Evolutionary conservation across 176 grass and related monocot species (phyloP), one percentile per base, ranked within the genome.

Genomic region (Paspalum vaginatum): DNA sequence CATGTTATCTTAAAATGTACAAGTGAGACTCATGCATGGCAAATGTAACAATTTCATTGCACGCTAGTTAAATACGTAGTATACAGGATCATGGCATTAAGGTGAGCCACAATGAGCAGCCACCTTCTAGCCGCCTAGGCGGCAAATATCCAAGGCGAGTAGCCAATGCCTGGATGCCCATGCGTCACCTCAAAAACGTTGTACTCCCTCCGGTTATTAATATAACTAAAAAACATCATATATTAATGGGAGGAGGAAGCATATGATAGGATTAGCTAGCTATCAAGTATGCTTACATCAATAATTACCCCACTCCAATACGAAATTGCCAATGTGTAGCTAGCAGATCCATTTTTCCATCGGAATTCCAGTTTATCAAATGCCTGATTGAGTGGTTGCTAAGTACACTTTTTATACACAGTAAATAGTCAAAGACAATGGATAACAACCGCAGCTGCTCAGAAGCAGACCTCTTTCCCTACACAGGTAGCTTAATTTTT

Each of bases 311-410:
- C 32, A 32, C 32, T 65, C 2, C 45, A 41, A 50, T 11, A 26
- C 37, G 51, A 83, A 79, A 79, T 52, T 61, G n/a, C 24, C 9
- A 44, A 69, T 20, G 12, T 67, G 69, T 25, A 65, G 9, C 15
- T 17, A 14, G 27, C 9, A 41, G 14, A 16, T 79, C 74, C 43
- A 48, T 61, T 53, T 24, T 27, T 13, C 11, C 52, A 51, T 44
- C 61, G 48, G 21, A 88, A 13, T 60, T 21, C 46, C 32, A 22
- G 40, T 40, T n/a, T n/a, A 38, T 22, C 60, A 65, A 37, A 51
- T 40, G 3, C 13, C 3, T 52, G 26, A 22, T 14, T 21, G 17
- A 37, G 24, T 61, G 37, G 66, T 15, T 73, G 67, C 0, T 11
- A 11, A 59, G 56, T 3, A 43, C 6, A 13, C 26, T 74, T 44